A percentile compares a stretch with the other conserved stretches of the same genome.
Conservation (phyloP, 208 protist species). For the Crithidia expoeki region DNA sequence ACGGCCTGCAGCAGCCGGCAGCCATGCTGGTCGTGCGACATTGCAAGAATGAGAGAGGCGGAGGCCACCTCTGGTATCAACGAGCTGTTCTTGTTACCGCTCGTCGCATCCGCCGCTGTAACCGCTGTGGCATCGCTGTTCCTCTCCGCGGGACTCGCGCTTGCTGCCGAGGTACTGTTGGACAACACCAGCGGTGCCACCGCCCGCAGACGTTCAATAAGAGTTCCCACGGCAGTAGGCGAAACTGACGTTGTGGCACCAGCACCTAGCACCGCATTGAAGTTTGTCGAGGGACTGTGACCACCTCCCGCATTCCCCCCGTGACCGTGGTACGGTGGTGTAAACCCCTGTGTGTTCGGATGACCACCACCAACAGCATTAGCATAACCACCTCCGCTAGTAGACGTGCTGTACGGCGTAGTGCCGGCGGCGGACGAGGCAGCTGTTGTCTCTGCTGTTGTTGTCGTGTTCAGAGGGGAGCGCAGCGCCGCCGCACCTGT, state of each 20-base stretch:
- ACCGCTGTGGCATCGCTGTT: no score
- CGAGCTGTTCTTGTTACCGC: neutral
- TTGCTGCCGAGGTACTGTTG: neutral
- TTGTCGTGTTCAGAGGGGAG: constrained; percentile 13
- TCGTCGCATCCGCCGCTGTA: neutral
- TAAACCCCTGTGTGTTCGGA: no score
- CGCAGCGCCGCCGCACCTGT: neutral
- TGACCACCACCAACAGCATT: no score
- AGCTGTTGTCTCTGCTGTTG: no score
- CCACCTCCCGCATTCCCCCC: no score
- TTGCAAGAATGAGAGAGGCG: constrained; percentile 32
- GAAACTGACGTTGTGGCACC: constrained; percentile 15
- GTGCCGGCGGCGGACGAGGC: neutral
- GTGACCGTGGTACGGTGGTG: constrained; percentile 8
- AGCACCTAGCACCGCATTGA: neutral
- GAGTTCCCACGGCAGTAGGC: constrained; percentile 9
- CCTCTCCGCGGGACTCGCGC: neutral
- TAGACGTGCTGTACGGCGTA: no score
- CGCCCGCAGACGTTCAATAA: constrained; percentile 24
- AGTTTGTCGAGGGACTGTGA: neutral
- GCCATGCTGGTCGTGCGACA: constrained; percentile 65
- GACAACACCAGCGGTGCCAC: constrained; percentile 14
- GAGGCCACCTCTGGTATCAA: constrained; percentile 20
- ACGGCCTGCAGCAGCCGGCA: constrained; percentile 73
- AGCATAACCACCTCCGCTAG: no score